Conservation (phyloP, 2,329 filamentous ascomycete species). For the Aspergillus felis region DNA sequence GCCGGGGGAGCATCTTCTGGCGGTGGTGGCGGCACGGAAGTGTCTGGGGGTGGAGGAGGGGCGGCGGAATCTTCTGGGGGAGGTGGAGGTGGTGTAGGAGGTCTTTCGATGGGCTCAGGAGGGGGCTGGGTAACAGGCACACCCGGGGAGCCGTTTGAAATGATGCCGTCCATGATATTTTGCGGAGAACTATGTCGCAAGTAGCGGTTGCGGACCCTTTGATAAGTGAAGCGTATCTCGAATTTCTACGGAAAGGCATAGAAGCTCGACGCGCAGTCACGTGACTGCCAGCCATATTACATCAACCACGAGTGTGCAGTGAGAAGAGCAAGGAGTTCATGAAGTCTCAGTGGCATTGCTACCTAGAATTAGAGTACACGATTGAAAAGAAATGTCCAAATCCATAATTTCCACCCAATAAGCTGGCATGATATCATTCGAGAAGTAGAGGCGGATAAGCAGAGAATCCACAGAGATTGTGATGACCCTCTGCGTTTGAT, state of each 20-base stretch:
- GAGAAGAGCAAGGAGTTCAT: background rate
- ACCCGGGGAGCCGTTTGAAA: constrained; percentile 25
- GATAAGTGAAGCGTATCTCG: constrained; percentile 11
- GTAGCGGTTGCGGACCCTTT: background rate
- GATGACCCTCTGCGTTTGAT: constrained; percentile 6
- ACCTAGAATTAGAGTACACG: constrained; percentile 28
- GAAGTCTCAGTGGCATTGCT: constrained; percentile 9
- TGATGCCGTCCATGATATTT: constrained; percentile 31
- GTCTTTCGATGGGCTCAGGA: constrained; percentile 33
- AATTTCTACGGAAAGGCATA: constrained; percentile 26
- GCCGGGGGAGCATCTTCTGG: constrained; percentile 43
- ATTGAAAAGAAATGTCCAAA: constrained; percentile 21
- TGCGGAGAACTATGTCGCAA: background rate
- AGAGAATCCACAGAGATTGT: constrained; percentile 1
- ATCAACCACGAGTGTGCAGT: background rate
- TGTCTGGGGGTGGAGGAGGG: constrained; percentile 42
- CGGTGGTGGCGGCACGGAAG: constrained; percentile 39
- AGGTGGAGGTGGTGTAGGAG: constrained; percentile 39
- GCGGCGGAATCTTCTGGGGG: constrained; percentile 33
- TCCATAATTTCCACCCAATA: constrained; percentile 19
- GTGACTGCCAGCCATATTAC: constrained; percentile 13
- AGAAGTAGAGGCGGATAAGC: constrained; percentile 7
- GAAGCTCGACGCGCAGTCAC: constrained; percentile 20
- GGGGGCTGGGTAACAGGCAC: constrained; percentile 30
- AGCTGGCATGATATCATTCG: constrained; percentile 19